Base-by-base conservation (phyloP, 2,329 filamentous ascomycete genomes). In the Colletotrichum tropicicola region DNA sequence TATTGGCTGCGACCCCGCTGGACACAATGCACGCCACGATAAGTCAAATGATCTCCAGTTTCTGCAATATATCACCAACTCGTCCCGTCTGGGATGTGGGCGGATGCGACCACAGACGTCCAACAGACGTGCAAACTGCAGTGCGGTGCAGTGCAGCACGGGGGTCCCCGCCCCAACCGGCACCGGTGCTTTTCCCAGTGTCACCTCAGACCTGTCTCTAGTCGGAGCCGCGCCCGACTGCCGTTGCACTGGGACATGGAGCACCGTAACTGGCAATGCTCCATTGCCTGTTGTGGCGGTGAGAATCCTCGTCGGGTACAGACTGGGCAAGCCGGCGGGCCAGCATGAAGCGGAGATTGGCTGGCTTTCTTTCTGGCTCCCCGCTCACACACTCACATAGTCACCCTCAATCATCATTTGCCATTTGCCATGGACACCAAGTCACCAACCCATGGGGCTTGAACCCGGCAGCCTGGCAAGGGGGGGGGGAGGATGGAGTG, bases 61-160 rank as follows among this genome's bases (percentile, higher is more conserved):
- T 25, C 28, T 55, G 44, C 61, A 56, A 55, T 55, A 61, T 61
- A 56, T 56, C 35, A 51, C 49, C 43, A 56, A 56, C 61, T 17
- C 21, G 17, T 27, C 9, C 49, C 13, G 49, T 55, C 48, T 49
- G 43, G 43, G 39, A 45, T 28, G 17, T 37, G 32, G 48, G 17
- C 37, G 35, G 49, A 39, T 30, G n/a, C 28, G 9, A 49, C 61
- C 35, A 27, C 39, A 7, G 8, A 13, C 17, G 23, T 21, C 35
- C 21, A 37, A 54, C n/a, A n/a, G n/a, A n/a, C n/a, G n/a, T n/a
- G 12, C 15, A 44, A 55, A 55, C 39, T 44, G 39, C 39, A 35
- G 39, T 27, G 19, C n/a, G 39, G 15, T 43, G 39, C 39, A 15
- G n/a, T n/a, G 37, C 35, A 54, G 21, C 35, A 30, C n/a, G 43